phyloP scores from a whole-genome alignment of 139 green algal species.

The Chlorella ohadii region DNA sequence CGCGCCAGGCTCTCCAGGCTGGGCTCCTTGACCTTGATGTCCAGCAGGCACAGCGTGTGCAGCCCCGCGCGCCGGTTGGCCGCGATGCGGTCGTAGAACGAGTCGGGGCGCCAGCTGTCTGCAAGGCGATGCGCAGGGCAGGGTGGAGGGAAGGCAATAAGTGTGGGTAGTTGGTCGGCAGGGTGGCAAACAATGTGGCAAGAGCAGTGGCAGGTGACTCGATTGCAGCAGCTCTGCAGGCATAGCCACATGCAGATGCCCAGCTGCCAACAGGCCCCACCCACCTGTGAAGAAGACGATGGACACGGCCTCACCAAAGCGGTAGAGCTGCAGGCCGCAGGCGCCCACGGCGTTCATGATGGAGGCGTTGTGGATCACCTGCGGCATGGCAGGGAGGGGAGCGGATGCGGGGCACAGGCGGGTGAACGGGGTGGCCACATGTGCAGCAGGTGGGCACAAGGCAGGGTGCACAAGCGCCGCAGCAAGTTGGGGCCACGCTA shows the following conservation, averaged over 20 bases:
- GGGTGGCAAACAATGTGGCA: too few species aligned
- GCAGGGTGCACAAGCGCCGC: too few species aligned
- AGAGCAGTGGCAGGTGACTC: too few species aligned
- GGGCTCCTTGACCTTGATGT: conserved; percentile 92
- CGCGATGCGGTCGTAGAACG: conserved; percentile 85
- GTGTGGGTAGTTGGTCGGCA: too few species aligned
- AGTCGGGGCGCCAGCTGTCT: conserved; percentile 94
- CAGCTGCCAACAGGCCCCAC: too few species aligned
- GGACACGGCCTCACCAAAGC: conserved; percentile 94
- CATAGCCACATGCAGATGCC: too few species aligned
- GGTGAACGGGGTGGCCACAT: too few species aligned
- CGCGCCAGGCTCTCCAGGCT: conserved; percentile 84
- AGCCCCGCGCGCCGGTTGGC: conserved; percentile 76
- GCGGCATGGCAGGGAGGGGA: not conserved
- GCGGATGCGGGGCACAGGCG: too few species aligned
- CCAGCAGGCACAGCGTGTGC: conserved; percentile 96
- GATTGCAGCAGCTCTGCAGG: too few species aligned
- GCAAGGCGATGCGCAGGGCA: not conserved
- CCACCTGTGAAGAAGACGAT: conserved; percentile 96
- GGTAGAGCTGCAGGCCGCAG: conserved; percentile 95
- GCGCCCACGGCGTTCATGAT: conserved; percentile 97
- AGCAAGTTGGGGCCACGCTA: too few species aligned
- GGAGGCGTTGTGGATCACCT: conserved; percentile 96
- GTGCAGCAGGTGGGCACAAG: too few species aligned
- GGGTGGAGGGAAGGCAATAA: too few species aligned